phyloP scores from a whole-genome alignment of 2,329 filamentous ascomycete species.

The Huntiella decipiens region DNA sequence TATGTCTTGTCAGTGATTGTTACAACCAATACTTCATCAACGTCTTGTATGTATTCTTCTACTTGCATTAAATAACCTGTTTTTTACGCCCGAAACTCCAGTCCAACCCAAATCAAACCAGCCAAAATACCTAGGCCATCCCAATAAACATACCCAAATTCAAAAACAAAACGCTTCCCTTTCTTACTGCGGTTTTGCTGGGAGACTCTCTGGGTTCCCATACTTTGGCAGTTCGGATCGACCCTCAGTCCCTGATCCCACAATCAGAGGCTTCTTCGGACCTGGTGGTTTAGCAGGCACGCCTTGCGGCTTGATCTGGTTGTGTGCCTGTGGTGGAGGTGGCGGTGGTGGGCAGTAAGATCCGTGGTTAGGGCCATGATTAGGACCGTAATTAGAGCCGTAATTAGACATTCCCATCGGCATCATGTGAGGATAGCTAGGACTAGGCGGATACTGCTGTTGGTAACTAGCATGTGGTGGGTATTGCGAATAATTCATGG shows the following conservation, averaged over 20 bases:
- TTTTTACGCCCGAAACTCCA: constrained; percentile 1
- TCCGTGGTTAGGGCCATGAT: not conserved
- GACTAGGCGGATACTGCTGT: constrained; percentile 26
- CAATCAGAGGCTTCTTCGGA: no score
- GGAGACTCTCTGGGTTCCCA: no score
- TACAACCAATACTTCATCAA: no score
- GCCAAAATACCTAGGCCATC: no score
- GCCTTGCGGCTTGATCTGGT: no score
- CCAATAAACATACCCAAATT: not conserved
- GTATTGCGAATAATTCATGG: not conserved
- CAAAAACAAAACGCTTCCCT: not conserved
- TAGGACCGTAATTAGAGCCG: not conserved
- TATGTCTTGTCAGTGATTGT: no score
- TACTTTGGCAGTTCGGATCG: no score
- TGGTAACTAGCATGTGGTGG: constrained; percentile 19
- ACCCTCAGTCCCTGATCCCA: no score
- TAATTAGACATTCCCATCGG: not conserved
- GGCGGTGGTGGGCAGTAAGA: not conserved
- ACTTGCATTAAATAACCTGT: not conserved
- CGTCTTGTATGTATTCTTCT: no score
- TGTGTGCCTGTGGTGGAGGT: not conserved
- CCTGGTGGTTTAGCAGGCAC: no score
- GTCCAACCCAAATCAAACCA: not conserved
- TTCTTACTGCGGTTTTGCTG: no score
- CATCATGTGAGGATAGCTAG: not conserved